Evolutionary conservation across 1,139 yeast species (phyloP).

Genomic region (Hemisphaericaspora lyxosophila): DNA sequence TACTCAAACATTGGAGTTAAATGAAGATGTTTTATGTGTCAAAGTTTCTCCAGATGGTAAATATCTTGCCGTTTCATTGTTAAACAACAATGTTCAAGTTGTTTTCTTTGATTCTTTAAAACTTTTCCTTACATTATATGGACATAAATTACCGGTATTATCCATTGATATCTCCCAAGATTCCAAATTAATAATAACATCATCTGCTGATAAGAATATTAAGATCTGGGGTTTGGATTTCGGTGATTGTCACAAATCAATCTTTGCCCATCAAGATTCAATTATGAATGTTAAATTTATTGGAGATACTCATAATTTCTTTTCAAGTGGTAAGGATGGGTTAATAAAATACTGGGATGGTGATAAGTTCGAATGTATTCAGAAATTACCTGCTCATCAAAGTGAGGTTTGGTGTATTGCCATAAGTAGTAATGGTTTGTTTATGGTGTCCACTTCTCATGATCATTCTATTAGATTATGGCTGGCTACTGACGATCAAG

Average conservation of each 20-base stretch:
- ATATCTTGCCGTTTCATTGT: conserved; percentile 75
- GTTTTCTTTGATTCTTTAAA: conserved; percentile 84
- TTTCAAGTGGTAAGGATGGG: conserved; percentile 89
- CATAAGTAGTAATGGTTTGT: conserved; percentile 68
- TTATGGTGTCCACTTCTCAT: conserved; percentile 84
- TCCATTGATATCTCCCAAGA: conserved; percentile 88
- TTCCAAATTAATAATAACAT: conserved; percentile 81
- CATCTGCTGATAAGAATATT: conserved; percentile 95
- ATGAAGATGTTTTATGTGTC: conserved; percentile 82
- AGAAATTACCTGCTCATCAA: conserved; percentile 83
- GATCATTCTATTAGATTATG: conserved; percentile 91
- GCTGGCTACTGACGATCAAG: conserved; percentile 91
- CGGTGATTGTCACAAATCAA: conserved; percentile 96
- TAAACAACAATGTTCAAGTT: conserved; percentile 92
- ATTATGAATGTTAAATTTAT: conserved; percentile 85
- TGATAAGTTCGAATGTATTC: conserved; percentile 91
- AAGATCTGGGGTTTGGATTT: conserved; percentile 98
- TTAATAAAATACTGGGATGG: conserved; percentile 97
- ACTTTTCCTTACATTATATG: conserved; percentile 84
- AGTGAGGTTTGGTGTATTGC: conserved; percentile 92
- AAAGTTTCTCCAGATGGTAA: conserved; percentile 80
- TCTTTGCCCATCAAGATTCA: conserved; percentile 95
- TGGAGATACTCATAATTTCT: conserved; percentile 83
- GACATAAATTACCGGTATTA: conserved; percentile 92
- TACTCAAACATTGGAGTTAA: conserved; percentile 76